phyloP scores from a whole-genome alignment of 2,329 filamentous ascomycete genomes.

The Bipolaris oryzae region DNA sequence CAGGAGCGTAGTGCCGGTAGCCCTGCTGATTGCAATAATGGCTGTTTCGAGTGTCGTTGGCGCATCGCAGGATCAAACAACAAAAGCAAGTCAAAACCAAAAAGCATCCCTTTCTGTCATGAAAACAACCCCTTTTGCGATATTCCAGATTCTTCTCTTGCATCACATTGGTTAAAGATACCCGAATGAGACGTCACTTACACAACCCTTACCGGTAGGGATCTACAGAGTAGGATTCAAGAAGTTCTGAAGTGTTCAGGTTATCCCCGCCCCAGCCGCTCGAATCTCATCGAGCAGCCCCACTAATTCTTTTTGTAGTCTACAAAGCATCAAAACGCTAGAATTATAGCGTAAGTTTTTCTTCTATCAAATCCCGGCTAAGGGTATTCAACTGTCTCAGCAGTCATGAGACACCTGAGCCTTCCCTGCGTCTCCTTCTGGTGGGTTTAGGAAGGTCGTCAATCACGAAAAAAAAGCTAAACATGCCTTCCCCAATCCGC shows the following conservation, averaged over 20 bases:
- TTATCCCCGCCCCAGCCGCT: neutral
- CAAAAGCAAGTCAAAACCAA: constrained; percentile 4
- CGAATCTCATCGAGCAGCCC: neutral
- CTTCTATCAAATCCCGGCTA: neutral
- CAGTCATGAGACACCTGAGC: neutral
- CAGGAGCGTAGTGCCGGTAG: neutral
- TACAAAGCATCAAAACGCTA: neutral
- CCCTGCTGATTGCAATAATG: neutral
- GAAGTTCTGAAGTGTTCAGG: neutral
- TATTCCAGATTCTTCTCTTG: neutral
- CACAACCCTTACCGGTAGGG: no score
- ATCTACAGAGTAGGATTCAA: neutral
- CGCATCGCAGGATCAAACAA: neutral
- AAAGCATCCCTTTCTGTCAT: neutral
- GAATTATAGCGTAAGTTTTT: neutral
- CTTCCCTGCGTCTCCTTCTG: neutral
- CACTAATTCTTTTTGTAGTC: neutral
- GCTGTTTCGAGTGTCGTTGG: neutral
- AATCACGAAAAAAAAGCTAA: neutral
- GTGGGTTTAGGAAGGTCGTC: neutral
- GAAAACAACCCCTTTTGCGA: neutral
- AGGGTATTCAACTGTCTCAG: neutral
- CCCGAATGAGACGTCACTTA: neutral
- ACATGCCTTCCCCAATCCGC: no score
- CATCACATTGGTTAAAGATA: neutral